These are phyloP conservation scores for Bipolaris victoriae DNA, from an alignment of 2,329 filamentous ascomycete species.

Conservation along the genomic window DNA sequence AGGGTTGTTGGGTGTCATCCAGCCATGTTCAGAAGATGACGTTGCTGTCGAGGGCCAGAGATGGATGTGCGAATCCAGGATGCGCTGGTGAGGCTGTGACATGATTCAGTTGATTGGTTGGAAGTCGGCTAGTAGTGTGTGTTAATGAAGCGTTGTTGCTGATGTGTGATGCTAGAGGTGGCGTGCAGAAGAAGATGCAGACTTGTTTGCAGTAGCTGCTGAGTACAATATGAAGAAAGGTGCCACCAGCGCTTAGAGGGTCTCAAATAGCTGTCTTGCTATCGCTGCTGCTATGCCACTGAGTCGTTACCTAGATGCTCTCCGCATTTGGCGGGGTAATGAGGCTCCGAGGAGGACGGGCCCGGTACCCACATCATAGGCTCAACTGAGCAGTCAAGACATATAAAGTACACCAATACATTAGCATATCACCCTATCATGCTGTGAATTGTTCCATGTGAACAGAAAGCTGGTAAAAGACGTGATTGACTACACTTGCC, in stretches of 20 bases:
- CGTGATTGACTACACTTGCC: background rate
- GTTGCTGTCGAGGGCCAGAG: constrained; percentile 72
- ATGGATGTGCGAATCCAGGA: constrained; percentile 92
- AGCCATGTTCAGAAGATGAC: constrained; percentile 69
- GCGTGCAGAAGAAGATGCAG: background rate
- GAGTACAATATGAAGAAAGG: background rate
- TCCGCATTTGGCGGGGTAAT: constrained; percentile 14
- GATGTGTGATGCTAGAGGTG: background rate
- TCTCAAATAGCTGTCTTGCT: background rate
- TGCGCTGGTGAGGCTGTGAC: constrained; percentile 38
- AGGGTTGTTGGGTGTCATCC: constrained; percentile 64
- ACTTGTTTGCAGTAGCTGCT: background rate
- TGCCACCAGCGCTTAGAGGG: background rate
- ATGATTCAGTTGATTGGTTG: background rate
- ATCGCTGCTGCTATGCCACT: constrained; percentile 3
- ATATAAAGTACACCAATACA: background rate
- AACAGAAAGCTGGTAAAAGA: background rate
- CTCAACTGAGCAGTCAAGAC: background rate
- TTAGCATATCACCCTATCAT: background rate
- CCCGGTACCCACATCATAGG: background rate
- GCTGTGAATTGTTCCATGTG: background rate
- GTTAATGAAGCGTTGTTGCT: background rate
- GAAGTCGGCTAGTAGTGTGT: too few species aligned
- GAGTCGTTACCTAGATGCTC: background rate
- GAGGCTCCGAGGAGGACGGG: constrained; percentile 1